Evolutionary conservation across 768 basidiomycete species (phyloP).

Genomic region (Lanmaoa pseudosensibilis): DNA sequence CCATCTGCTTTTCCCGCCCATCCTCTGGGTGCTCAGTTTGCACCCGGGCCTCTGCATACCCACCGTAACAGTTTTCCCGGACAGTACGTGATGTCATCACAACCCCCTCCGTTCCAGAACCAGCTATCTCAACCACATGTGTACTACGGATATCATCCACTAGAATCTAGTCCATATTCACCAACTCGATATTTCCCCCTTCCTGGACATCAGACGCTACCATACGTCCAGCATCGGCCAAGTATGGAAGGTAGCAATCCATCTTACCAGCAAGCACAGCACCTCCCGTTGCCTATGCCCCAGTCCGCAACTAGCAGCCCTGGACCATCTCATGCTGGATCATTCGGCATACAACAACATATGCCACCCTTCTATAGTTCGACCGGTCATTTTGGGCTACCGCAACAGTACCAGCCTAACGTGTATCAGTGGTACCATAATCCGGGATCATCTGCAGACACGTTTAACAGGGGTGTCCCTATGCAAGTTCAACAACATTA

Average conservation of each 20-base stretch:
- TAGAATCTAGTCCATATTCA: slow-evolving; percentile 39
- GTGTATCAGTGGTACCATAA: slow-evolving; percentile 54
- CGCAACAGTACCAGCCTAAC: slow-evolving; percentile 36
- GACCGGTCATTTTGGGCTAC: slow-evolving; percentile 38
- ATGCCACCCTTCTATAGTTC: slow-evolving; percentile 27
- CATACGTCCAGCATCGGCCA: slow-evolving; percentile 41
- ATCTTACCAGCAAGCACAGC: slow-evolving; percentile 23
- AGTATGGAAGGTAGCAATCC: slow-evolving; percentile 36
- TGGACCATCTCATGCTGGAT: slow-evolving; percentile 13
- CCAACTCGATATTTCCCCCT: slow-evolving; percentile 44
- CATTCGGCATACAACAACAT: slow-evolving; percentile 26
- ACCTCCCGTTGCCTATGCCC: slow-evolving; percentile 18
- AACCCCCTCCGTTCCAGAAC: slow-evolving; percentile 31
- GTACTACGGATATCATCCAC: slow-evolving; percentile 35
- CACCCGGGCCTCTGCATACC: slow-evolving; percentile 32
- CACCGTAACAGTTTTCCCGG: slow-evolving; percentile 39
- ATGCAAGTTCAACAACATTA: slow-evolving; percentile 36
- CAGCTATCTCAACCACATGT: slow-evolving; percentile 35
- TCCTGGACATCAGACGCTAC: slow-evolving; percentile 33
- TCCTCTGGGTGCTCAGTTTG: slow-evolving; percentile 20
- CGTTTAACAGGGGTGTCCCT: slow-evolving; percentile 30
- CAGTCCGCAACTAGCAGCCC: slow-evolving; percentile 27
- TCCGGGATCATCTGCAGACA: slow-evolving; percentile 24
- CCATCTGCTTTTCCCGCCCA: slow-evolving; percentile 25
- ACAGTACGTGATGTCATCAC: slow-evolving; percentile 50